Evolutionary conservation across 73 alveolate genomes (phyloP), one percentile per base, ranked within the genome.

Genomic region (Symbiodinium pilosum): DNA sequence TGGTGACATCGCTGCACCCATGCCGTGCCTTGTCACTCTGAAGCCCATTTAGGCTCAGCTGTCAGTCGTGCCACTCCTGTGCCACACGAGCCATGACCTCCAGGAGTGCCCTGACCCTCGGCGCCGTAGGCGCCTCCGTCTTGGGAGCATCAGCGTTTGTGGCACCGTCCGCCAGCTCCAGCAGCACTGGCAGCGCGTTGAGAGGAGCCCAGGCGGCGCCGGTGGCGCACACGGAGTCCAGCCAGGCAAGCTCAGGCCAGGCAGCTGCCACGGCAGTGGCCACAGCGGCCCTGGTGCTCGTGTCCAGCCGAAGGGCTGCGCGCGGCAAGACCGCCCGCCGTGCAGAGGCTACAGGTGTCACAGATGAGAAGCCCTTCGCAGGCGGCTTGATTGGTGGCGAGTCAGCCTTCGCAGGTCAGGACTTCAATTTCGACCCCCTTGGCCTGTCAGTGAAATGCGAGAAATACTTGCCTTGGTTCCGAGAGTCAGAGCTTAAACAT

Each of bases 361-460:
- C 81, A 32, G 81, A 64, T 38, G 81, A 64, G 81, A 64, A 88
- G 51, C 73, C 86, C 43, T 92, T 92, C 20, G 98, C 98, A n/a
- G 98, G 98, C 43, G 98, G 98, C 42, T 91, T 92, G 43, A 73
- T 92, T 68, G 98, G 98, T 14, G 91, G 91, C 12, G 91, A 92
- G 83, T 92, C 98, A 0, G 98, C 98, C 44, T 92, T 92, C 42
- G 98, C 98, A 16, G 89, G 98, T 73, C 89, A 93, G 98, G 98
- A 77, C 73, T 93, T 77, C 98, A 93, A 93, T 85, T 93, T 93
- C 38, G 98, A 93, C 85, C 98, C 98, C 69, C 43, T 93, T 43
- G 98, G 98, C 93, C 68, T 93, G 38, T 34, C 98, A 1, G 98
- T 77, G 85, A 93, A 93, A 93, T 93, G 91, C 54, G 93, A 34